phyloP scores from a whole-genome alignment of 306 rosid genomes.

The Argentina anserina region DNA sequence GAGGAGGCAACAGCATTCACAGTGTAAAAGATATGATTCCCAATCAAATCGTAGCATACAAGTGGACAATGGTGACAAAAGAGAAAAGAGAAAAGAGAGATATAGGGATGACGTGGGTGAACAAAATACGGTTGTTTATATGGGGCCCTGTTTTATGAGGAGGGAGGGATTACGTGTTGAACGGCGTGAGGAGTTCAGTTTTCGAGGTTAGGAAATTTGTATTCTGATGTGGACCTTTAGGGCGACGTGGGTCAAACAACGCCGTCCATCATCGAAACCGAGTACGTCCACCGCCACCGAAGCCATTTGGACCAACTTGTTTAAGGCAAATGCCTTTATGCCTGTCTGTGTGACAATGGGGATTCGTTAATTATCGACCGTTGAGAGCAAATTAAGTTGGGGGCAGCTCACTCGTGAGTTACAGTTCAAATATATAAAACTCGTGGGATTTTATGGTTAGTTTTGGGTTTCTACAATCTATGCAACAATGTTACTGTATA shows the following conservation, averaged over 20 bases:
- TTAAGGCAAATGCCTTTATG: background rate
- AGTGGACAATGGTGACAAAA: background rate
- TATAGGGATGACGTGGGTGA: slow-evolving; percentile 9
- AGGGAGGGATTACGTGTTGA: background rate
- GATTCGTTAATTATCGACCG: no score
- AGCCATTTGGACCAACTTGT: background rate
- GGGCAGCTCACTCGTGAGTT: background rate
- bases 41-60: no score
- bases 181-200: background rate
- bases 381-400: background rate
- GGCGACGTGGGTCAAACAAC: background rate
- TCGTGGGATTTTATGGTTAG: no score
- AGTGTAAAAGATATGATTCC: no score
- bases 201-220: background rate
- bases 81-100: no score
- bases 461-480: no score
- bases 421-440: no score
- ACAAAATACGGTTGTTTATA: background rate
- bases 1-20: no score
- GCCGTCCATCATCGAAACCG: background rate
- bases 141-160: no score
- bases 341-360: no score
- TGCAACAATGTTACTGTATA: no score
- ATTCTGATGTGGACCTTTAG: background rate
- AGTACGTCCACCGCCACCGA: background rate